Base-by-base conservation (phyloP, 2,329 filamentous ascomycete genomes). In the Fusarium floridanum region DNA sequence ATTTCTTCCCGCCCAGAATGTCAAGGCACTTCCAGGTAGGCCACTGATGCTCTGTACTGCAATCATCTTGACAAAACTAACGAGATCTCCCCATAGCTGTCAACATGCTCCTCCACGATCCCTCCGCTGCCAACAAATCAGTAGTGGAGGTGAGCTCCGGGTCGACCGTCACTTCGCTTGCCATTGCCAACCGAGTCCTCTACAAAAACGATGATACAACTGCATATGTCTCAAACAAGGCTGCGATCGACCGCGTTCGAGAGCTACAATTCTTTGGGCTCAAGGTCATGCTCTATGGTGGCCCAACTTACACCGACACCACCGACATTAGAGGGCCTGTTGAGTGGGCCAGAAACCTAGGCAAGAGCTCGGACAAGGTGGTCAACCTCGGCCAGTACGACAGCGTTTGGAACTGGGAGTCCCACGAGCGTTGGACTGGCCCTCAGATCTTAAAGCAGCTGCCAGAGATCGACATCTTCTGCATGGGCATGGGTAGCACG, bases 401-500 rank as follows among this genome's bases (percentile, higher is more conserved):
- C 36, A 60, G 34, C 12, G 22, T 37, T 24, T 41, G 37, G 36
- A 60, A 60, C 56, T 60, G 56, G 56, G 41, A 60, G 36, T 60
- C 56, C 5, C 56, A 60, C 27, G 56, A 60, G 36, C 14, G 56
- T 6, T 60, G 56, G 56, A 60, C 56, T 4, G 56, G 32, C 11
- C 36, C 56, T 39, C 56, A 60, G 56, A 60, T 60, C 14, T 10
- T 60, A 16, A 60, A 27, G 34, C 56, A 60, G 34, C 56, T 60
- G 9, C 56, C 56, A 17, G 56, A 60, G 56, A 60, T 60, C 17
- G 36, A 41, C 56, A 24, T 60, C 36, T 60, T 60, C 16, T 60
- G 56, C 56, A 60, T 60, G 56, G 56, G 56, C 56, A 60, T 60
- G 56, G 56, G 56, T 37, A 60, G 56, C 56, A 60, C 56, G 12